phyloP scores from a whole-genome alignment of 2,329 filamentous ascomycete species.

The Xylariaceae sp. region DNA sequence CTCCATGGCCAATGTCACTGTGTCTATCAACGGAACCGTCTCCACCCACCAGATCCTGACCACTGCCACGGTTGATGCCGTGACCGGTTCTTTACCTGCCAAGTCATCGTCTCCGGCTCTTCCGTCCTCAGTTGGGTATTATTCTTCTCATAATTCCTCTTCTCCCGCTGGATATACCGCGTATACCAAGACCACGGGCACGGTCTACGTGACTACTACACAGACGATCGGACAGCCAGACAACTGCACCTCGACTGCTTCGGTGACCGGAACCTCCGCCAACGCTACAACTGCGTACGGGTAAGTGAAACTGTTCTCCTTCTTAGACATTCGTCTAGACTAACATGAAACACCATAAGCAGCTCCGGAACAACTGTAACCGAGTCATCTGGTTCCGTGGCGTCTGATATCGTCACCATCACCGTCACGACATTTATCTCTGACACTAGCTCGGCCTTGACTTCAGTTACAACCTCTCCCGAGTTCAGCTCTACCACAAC shows the following conservation, averaged over 20 bases:
- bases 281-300: not conserved
- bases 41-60: constrained; percentile 6
- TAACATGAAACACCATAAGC: not conserved
- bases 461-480: too few species aligned
- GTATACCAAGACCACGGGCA: not conserved
- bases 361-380: not conserved
- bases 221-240: not conserved
- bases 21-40: constrained; percentile 14
- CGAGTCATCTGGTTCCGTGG: not conserved
- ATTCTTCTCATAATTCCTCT: not conserved
- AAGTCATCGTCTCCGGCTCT: not conserved
- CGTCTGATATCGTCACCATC: too few species aligned
- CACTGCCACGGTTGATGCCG: constrained; percentile 9
- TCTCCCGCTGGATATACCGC: not conserved
- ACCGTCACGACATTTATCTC: too few species aligned
- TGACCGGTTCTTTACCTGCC: constrained; percentile 4
- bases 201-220: not conserved
- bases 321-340: not conserved
- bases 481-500: not conserved
- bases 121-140: not conserved
- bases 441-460: too few species aligned
- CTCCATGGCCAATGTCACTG: constrained; percentile 3
- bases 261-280: not conserved
- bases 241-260: not conserved
- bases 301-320: not conserved